phyloP scores from a whole-genome alignment of 495 filamentous ascomycete genomes.

The Annulohypoxylon moriforme region DNA sequence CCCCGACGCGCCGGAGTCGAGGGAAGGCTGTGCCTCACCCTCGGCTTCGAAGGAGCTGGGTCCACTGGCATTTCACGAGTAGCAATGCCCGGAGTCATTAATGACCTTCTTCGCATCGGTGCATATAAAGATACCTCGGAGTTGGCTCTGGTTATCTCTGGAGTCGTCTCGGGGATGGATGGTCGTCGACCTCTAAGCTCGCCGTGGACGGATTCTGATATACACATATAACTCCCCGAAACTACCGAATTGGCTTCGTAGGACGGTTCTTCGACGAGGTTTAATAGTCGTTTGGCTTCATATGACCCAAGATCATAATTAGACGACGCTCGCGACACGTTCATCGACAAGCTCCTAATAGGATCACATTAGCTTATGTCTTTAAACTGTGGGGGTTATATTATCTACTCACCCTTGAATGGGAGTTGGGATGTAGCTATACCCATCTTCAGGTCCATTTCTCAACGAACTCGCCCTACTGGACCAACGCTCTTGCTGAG shows the following conservation, averaged over 20 bases:
- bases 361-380: conserved; percentile 18
- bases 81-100: conserved; percentile 61
- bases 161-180: conserved; percentile 42
- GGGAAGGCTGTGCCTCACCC: conserved; percentile 52
- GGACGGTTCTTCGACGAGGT: conserved; percentile 50
- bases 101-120: conserved; percentile 59
- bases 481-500: conserved; percentile 28
- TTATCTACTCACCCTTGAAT: conserved; percentile 28
- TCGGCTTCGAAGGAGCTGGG: conserved; percentile 40
- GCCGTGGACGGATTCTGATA: conserved; percentile 52
- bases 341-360: conserved; percentile 44
- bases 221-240: conserved; percentile 52
- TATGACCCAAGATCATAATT: conserved; percentile 58
- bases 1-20: conserved; percentile 52
- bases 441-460: conserved; percentile 31
- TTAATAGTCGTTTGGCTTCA: conserved; percentile 56
- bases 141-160: conserved; percentile 50
- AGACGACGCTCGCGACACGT: conserved; percentile 51
- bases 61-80: conserved; percentile 50
- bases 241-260: conserved; percentile 46
- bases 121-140: conserved; percentile 61
- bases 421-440: conserved; percentile 29
- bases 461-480: conserved; percentile 26
- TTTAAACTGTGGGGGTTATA: background rate
- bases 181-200: conserved; percentile 47